Base-by-base conservation (phyloP, 2,329 filamentous ascomycete genomes). In the Alternaria triticina region DNA sequence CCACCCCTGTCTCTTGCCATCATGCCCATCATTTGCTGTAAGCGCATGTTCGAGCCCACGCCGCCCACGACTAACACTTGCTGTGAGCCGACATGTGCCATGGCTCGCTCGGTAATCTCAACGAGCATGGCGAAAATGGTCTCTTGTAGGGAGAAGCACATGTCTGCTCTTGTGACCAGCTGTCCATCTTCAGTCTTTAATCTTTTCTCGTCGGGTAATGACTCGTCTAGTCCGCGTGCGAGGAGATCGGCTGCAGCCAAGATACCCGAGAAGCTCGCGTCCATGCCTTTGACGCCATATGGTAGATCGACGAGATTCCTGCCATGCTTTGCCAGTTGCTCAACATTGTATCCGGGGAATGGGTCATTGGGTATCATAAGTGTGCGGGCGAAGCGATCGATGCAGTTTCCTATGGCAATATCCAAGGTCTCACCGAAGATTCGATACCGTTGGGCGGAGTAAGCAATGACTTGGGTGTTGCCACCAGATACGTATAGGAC, bases 391-490 rank as follows among this genome's bases (percentile, higher is more conserved):
- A 99, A 98, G 33, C 96, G 89, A 81, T 99, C 96, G 50, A 99
- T 88, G 79, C 96, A 98, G 82, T 99, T 99, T 5, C 96, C 96
- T 11, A 99, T 95, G 13, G 96, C 96, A 69, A 98, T 98, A 78
- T 99, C 96, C 55, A 99, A 89, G 2, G 96, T 94, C 83, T 99
- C 96, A 66, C 96, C 96, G 79, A 99, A 99, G 78, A 99, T 99
- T 61, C 96, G 91, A 83, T 99, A 99, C 61, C 95, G 88, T 78
- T 94, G 92, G 68, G 95, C 92, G 36, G 93, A 94, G 82, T 98
- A 99, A 50, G 96, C 96, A 70, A 98, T 98, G 25, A 98, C 95
- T 83, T 99, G 95, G 13, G 95, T 97, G 84, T 99, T 99, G 62
- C 96, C 96, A 65, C 96, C 96, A 22, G 89, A 93, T 44, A 98